Evolutionary conservation across 768 basidiomycete genomes (phyloP).

Genomic region (Gymnopilus dilepis): DNA sequence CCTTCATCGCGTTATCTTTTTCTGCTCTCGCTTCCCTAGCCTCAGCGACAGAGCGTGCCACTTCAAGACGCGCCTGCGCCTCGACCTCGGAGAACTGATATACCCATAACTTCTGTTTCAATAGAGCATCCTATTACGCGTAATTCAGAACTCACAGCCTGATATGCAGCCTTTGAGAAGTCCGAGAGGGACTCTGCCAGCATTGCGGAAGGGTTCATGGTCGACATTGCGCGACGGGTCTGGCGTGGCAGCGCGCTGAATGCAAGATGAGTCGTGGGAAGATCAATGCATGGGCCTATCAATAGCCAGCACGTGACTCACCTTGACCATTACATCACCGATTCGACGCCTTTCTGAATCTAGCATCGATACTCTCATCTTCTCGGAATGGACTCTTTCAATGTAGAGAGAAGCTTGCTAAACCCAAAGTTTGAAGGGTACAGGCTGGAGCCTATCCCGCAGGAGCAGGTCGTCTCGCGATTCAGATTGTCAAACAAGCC

Average conservation of each 20-base stretch:
- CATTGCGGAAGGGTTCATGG: slow-evolving; percentile 30
- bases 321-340: neutral
- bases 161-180: slow-evolving; percentile 36
- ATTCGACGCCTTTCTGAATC: neutral
- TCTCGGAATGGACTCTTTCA: slow-evolving; percentile 41
- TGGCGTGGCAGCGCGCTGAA: slow-evolving; percentile 3
- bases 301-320: neutral
- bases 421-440: slow-evolving; percentile 91
- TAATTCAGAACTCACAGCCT: slow-evolving; percentile 29
- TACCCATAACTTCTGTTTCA: neutral
- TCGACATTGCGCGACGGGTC: slow-evolving; percentile 11
- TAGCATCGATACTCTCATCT: neutral
- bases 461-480: slow-evolving; percentile 58
- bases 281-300: neutral
- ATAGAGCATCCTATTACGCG: neutral
- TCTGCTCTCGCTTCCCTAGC: slow-evolving; percentile 52
- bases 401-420: slow-evolving; percentile 56
- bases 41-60: slow-evolving; percentile 53
- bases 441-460: slow-evolving; percentile 65
- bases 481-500: slow-evolving; percentile 59
- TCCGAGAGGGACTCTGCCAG: slow-evolving; percentile 35
- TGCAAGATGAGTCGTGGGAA: neutral
- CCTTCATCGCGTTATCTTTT: slow-evolving; percentile 51
- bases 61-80: slow-evolving; percentile 57
- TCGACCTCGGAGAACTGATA: slow-evolving; percentile 60